These are phyloP conservation scores for Diutina ranongensis DNA, from an alignment of 1,139 yeast species.

Conservation along the genomic window DNA sequence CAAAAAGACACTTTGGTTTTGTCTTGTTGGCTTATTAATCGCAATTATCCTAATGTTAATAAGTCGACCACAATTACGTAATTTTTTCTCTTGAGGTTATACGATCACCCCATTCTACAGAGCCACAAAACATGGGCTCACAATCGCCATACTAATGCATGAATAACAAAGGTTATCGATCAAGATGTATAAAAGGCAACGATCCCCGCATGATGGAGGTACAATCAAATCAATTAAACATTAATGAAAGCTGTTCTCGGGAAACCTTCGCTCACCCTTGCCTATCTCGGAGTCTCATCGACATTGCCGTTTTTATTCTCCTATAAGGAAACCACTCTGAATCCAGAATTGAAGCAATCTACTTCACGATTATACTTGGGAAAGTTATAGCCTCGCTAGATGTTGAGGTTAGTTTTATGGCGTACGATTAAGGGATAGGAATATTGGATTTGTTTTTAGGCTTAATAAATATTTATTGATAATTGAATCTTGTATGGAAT, in stretches of 20 bases:
- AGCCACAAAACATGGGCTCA: neutral
- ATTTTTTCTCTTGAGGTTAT: neutral
- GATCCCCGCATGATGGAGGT: no score
- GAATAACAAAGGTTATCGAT: neutral
- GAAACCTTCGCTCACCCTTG: slow-evolving; percentile 22
- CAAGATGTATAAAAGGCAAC: neutral
- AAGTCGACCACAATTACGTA: neutral
- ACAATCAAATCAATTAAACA: neutral
- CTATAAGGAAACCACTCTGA: slow-evolving; percentile 24
- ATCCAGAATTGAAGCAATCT: slow-evolving; percentile 21
- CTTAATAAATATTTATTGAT: no score
- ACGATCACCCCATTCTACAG: neutral
- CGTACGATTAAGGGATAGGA: no score
- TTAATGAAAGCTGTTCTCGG: slow-evolving; percentile 6
- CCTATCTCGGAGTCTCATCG: slow-evolving; percentile 30
- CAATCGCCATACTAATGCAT: neutral
- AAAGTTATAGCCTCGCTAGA: slow-evolving; percentile 11
- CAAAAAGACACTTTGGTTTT: no score
- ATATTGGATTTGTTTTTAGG: no score
- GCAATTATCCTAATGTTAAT: no score
- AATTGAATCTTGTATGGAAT: no score
- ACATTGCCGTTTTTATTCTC: slow-evolving; percentile 33
- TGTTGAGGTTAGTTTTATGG: neutral
- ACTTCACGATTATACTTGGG: slow-evolving; percentile 29
- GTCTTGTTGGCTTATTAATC: no score